phyloP scores from a whole-genome alignment of 2,329 filamentous ascomycete genomes.

The Chaetomiaceae sp. region DNA sequence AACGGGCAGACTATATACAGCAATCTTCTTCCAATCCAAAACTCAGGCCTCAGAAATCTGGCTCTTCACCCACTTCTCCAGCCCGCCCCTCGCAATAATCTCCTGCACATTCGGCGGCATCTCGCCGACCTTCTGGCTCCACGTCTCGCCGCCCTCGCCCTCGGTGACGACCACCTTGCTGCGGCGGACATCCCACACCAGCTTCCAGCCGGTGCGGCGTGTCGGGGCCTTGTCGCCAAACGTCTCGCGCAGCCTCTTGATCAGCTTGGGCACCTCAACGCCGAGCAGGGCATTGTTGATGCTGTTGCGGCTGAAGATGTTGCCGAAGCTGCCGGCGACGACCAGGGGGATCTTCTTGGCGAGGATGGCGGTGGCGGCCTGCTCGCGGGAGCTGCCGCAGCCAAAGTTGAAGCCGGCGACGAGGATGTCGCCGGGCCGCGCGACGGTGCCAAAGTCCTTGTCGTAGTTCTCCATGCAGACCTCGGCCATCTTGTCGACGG shows the following conservation, averaged over 20 bases:
- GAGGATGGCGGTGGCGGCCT: slow-evolving; percentile 82
- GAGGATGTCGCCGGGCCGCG: slow-evolving; percentile 70
- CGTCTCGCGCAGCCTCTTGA: slow-evolving; percentile 59
- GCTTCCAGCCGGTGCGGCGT: slow-evolving; percentile 73
- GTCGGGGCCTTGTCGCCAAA: slow-evolving; percentile 58
- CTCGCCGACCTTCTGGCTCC: slow-evolving; percentile 79
- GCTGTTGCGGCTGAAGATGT: slow-evolving; percentile 74
- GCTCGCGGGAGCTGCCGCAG: slow-evolving; percentile 73
- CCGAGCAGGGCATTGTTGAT: slow-evolving; percentile 77
- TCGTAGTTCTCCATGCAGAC: slow-evolving; percentile 97
- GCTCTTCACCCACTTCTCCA: slow-evolving; percentile 78
- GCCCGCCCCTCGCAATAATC: slow-evolving; percentile 70
- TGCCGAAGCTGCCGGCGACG: slow-evolving; percentile 74
- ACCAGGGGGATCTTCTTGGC: slow-evolving; percentile 77
- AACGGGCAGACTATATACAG: background rate
- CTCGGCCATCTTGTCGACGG: slow-evolving; percentile 73
- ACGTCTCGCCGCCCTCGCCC: slow-evolving; percentile 59
- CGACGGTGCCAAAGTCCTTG: slow-evolving; percentile 57
- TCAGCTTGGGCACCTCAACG: slow-evolving; percentile 63
- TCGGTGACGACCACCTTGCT: slow-evolving; percentile 69
- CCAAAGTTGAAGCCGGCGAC: slow-evolving; percentile 89
- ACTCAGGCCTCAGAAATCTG: slow-evolving; percentile 43
- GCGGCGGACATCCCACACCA: slow-evolving; percentile 73
- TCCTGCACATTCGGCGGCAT: slow-evolving; percentile 81
- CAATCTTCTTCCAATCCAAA: background rate